A percentile compares a stretch with the other conserved stretches of the same genome.
Evolutionary conservation across 305 asterid genomes (phyloP).

Genomic region (Striga hermonthica): DNA sequence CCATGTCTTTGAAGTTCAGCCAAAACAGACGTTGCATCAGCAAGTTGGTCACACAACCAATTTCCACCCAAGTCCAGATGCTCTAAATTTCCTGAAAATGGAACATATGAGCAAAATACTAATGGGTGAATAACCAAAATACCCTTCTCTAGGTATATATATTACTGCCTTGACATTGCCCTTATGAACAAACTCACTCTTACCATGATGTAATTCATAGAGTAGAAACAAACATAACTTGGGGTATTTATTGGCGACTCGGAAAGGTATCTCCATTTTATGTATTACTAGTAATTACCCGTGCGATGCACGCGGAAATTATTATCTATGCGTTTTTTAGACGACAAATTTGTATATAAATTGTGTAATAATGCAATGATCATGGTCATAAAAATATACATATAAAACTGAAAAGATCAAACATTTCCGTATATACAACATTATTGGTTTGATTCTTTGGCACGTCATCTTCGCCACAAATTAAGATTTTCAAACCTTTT

Average conservation of each 20-base stretch:
- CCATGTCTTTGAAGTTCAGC: conserved; percentile 49
- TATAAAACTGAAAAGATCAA: too few species aligned
- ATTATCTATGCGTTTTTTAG: too few species aligned
- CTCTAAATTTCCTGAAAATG: conserved; percentile 56
- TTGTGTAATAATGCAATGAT: too few species aligned
- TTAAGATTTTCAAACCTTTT: too few species aligned
- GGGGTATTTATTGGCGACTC: not conserved
- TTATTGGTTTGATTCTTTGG: too few species aligned
- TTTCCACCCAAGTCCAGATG: conserved; percentile 78
- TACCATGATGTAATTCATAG: not conserved
- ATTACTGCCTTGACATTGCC: too few species aligned
- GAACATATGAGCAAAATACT: not conserved
- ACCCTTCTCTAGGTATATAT: not conserved
- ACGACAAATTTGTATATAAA: too few species aligned
- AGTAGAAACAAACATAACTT: not conserved
- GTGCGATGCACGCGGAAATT: too few species aligned
- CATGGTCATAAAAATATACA: too few species aligned
- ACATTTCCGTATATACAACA: too few species aligned
- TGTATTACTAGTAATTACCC: too few species aligned
- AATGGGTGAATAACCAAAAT: not conserved
- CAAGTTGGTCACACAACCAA: conserved; percentile 36
- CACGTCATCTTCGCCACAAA: too few species aligned
- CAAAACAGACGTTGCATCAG: conserved; percentile 40
- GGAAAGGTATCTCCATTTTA: not conserved
- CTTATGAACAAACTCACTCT: not conserved